A percentile compares a stretch with the other conserved stretches of the same genome.
Conservation (phyloP, 305 asterid genomes). For the Fraxinus sp. region DNA sequence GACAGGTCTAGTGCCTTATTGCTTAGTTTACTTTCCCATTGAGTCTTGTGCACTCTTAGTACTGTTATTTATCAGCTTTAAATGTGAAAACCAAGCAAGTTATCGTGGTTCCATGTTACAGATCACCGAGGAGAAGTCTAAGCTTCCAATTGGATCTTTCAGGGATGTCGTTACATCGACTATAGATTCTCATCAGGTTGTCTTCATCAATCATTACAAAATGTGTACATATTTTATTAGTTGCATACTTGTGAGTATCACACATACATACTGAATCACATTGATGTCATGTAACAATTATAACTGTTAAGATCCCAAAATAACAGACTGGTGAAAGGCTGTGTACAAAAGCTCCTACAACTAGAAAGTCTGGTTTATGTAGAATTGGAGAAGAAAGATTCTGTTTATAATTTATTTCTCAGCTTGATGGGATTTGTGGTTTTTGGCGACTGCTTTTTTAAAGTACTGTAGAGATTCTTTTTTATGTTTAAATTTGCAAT, state of each 20-base stretch:
- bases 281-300: not conserved
- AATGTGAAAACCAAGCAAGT: constrained; percentile 10
- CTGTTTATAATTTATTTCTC: not conserved
- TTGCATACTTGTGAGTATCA: constrained; percentile 14
- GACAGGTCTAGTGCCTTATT: constrained; percentile 51
- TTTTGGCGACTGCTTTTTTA: constrained; percentile 7
- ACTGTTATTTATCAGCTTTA: not conserved
- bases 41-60: not conserved
- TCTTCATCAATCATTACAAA: constrained; percentile 15
- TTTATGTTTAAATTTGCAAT: constrained; percentile 12
- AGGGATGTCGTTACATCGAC: constrained; percentile 66
- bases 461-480: not conserved
- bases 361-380: not conserved
- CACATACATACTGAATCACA: constrained; percentile 6
- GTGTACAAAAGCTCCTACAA: not conserved
- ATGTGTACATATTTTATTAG: not conserved
- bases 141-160: constrained; percentile 89
- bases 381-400: constrained; percentile 1
- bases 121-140: constrained; percentile 64
- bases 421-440: constrained; percentile 9
- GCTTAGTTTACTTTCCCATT: constrained; percentile 19
- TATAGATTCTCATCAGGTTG: constrained; percentile 78
- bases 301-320: not conserved
- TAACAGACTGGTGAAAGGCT: not conserved
- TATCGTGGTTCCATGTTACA: constrained; percentile 30